phyloP scores from a whole-genome alignment of 495 filamentous ascomycete genomes.

The Hypoxylon subgilvum region DNA sequence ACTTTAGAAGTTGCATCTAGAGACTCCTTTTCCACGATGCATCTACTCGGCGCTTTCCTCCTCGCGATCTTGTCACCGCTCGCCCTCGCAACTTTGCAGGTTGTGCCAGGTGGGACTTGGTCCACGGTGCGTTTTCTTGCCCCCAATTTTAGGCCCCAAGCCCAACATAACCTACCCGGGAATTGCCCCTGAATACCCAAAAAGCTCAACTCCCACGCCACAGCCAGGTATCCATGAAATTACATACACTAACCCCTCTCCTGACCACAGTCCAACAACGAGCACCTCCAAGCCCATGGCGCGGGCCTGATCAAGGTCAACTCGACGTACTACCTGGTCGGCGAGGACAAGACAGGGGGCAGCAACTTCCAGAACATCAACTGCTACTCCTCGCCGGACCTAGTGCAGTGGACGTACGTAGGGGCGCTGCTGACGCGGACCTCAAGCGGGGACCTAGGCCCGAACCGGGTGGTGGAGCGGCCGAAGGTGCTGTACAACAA shows the following conservation, averaged over 20 bases:
- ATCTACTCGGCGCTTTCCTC: conserved; percentile 14
- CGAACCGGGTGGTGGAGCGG: conserved; percentile 66
- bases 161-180: too few species aligned
- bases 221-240: background rate
- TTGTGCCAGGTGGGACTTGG: conserved; percentile 59
- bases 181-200: background rate
- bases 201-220: background rate
- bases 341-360: conserved; percentile 69
- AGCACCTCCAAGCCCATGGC: conserved; percentile 68
- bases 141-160: background rate
- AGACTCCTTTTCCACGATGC: too few species aligned
- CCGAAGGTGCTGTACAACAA: conserved; percentile 70
- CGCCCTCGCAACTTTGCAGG: conserved; percentile 45
- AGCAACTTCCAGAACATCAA: conserved; percentile 66
- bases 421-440: conserved; percentile 60
- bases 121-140: conserved; percentile 46
- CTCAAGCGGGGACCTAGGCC: conserved; percentile 62
- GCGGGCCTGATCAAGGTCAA: conserved; percentile 61
- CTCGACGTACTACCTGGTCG: conserved; percentile 65
- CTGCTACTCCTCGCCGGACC: conserved; percentile 60
- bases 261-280: conserved; percentile 54
- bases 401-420: conserved; percentile 67
- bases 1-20: too few species aligned
- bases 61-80: conserved; percentile 34
- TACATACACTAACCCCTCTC: background rate